Percentiles rank a stretch among this genome's conserved stretches.
phyloP scores from a whole-genome alignment of 257 asterid genomes.

The Sherardia arvensis region DNA sequence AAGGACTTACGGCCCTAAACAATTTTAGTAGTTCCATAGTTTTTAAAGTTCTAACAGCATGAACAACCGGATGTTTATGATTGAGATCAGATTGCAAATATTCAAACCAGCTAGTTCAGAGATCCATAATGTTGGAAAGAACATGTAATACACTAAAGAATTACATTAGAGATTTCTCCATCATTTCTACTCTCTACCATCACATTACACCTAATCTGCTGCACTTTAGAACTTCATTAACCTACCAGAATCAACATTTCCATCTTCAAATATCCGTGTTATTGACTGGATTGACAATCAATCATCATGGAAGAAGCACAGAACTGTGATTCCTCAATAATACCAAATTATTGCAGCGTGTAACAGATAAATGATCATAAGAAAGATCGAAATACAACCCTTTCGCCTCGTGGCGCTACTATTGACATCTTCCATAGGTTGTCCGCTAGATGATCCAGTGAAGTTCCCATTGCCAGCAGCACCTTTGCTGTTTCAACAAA shows the following conservation, averaged over 20 bases:
- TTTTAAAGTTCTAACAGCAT: too few species aligned
- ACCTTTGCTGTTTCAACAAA: slow-evolving; percentile 28
- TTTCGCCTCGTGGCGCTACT: slow-evolving; percentile 15
- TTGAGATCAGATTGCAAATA: background rate
- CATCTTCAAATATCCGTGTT: slow-evolving; percentile 15
- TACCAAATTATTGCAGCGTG: slow-evolving; percentile 13
- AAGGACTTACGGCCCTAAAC: too few species aligned
- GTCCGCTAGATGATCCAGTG: slow-evolving; percentile 29
- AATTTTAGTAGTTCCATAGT: too few species aligned
- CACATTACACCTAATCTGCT: background rate
- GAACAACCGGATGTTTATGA: too few species aligned
- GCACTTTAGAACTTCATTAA: background rate
- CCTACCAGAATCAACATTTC: background rate
- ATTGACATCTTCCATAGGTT: slow-evolving; percentile 27
- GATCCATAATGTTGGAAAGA: background rate
- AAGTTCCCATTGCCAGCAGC: slow-evolving; percentile 25
- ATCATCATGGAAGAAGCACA: slow-evolving; percentile 7
- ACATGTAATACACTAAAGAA: background rate
- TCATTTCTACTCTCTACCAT: slow-evolving; percentile 1
- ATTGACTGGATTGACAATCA: slow-evolving; percentile 15
- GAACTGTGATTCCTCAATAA: slow-evolving; percentile 12
- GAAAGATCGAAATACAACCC: slow-evolving; percentile 15
- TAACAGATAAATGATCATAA: slow-evolving; percentile 14
- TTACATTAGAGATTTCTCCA: background rate
- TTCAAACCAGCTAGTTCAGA: background rate